Conservation (phyloP, 805 yeast species). For the Yamadazyma akitaensis region DNA sequence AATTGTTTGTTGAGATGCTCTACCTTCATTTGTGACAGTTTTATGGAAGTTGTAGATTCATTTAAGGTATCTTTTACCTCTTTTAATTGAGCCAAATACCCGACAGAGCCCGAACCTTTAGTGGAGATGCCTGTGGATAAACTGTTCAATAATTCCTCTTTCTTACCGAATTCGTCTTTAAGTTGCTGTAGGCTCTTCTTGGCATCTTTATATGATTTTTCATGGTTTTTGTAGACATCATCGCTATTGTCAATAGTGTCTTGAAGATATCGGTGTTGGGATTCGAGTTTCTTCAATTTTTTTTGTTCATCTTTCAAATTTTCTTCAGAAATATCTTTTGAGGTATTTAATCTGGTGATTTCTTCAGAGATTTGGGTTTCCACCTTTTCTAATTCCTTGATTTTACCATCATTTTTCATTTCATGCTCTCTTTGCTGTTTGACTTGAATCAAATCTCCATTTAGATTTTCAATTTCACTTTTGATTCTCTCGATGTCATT, state of each 20-base stretch:
- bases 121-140: constrained; percentile 88
- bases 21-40: constrained; percentile 57
- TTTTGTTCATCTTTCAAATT: constrained; percentile 52
- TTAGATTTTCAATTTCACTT: constrained; percentile 55
- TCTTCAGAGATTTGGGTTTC: constrained; percentile 60
- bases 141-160: constrained; percentile 78
- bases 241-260: constrained; percentile 31
- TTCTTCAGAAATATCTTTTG: constrained; percentile 56
- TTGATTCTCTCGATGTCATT: constrained; percentile 44
- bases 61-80: constrained; percentile 56
- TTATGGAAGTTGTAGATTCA: constrained; percentile 51
- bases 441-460: constrained; percentile 56
- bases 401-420: constrained; percentile 54
- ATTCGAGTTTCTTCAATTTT: constrained; percentile 30
- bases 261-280: constrained; percentile 32
- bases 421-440: constrained; percentile 55
- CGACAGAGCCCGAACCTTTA: constrained; percentile 69
- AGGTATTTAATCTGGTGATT: constrained; percentile 64
- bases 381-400: constrained; percentile 55
- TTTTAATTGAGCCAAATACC: constrained; percentile 69
- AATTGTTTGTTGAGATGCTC: constrained; percentile 55
- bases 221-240: constrained; percentile 37
- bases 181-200: constrained; percentile 43
- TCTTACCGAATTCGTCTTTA: constrained; percentile 49
- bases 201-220: constrained; percentile 42